These are phyloP conservation scores for Rhytidiadelphus loreus DNA, from an alignment of 225 moss, liverwort and hornwort species.

Conservation along the genomic window DNA sequence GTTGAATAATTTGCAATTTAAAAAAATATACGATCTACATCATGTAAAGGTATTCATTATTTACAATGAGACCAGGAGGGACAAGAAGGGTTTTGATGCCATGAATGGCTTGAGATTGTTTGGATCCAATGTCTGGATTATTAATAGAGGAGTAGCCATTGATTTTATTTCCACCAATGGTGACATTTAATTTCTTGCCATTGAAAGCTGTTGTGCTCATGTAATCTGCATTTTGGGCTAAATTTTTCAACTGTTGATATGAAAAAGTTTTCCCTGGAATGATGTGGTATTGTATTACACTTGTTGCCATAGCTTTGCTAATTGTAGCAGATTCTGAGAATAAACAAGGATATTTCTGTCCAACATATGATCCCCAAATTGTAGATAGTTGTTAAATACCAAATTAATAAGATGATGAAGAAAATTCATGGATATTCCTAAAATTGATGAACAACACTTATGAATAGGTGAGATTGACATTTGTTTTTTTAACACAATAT, in stretches of 20 bases:
- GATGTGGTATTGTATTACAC: conserved; percentile 25
- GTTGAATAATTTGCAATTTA: not conserved
- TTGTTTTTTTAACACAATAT: not conserved
- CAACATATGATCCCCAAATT: not conserved
- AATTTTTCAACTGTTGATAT: not conserved
- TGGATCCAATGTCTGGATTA: conserved; percentile 7
- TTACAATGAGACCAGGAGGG: conserved; percentile 12
- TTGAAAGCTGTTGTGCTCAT: conserved; percentile 6
- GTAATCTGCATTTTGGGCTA: conserved; percentile 2
- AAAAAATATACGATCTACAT: not conserved
- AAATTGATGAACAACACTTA: not conserved
- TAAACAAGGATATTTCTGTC: conserved; percentile 20
- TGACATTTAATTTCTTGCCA: conserved; percentile 15
- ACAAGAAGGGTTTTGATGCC: conserved; percentile 22
- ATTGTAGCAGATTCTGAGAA: not conserved
- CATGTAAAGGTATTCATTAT: not conserved
- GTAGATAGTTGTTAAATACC: no score
- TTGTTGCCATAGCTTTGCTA: conserved; percentile 8
- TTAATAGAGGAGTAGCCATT: conserved; percentile 16
- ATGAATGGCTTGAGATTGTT: conserved; percentile 15
- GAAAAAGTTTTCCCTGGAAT: not conserved
- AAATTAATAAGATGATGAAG: not conserved
- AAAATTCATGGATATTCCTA: not conserved
- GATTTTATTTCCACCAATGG: not conserved
- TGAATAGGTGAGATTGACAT: not conserved